Evolutionary conservation across 495 filamentous ascomycete species (phyloP).

Genomic region (Aspergillus campestris): DNA sequence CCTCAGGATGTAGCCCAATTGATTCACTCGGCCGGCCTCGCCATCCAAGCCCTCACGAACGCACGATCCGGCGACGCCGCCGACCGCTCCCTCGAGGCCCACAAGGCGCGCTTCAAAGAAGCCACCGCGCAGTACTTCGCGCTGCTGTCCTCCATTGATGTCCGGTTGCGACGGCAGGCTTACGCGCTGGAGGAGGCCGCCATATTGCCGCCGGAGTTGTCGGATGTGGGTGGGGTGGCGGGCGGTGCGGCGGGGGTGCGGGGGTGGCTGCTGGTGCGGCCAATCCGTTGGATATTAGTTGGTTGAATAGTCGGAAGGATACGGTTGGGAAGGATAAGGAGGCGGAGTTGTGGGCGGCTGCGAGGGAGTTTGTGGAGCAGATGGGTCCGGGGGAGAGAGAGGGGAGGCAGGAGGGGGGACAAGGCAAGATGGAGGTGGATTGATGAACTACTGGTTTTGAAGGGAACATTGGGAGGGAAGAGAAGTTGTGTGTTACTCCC

Average conservation of each 20-base stretch:
- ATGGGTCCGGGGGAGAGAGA: slow-evolving; percentile 4
- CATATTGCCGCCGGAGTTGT: slow-evolving; percentile 47
- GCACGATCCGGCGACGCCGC: slow-evolving; percentile 24
- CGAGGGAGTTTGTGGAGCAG: slow-evolving; percentile 41
- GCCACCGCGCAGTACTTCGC: slow-evolving; percentile 58
- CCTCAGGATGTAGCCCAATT: slow-evolving; percentile 49
- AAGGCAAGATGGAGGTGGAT: slow-evolving; percentile 32
- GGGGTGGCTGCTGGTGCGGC: slow-evolving; percentile 13
- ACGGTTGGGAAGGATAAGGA: slow-evolving; percentile 72
- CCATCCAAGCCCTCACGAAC: slow-evolving; percentile 61
- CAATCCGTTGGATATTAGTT: slow-evolving; percentile 63
- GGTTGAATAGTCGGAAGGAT: slow-evolving; percentile 74
- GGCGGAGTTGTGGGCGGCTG: slow-evolving; percentile 64
- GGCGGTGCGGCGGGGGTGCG: slow-evolving; percentile 19
- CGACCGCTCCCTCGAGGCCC: slow-evolving; percentile 39
- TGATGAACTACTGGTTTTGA: slow-evolving; percentile 7
- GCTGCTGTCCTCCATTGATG: slow-evolving; percentile 61
- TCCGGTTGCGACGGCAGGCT: slow-evolving; percentile 66
- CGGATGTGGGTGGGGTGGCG: slow-evolving; percentile 11
- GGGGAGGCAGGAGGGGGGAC: slow-evolving; percentile 6
- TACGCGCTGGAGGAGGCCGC: slow-evolving; percentile 70
- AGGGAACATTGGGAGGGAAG: no score
- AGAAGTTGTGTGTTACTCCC: not conserved
- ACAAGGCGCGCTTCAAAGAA: slow-evolving; percentile 51
- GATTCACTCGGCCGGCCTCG: slow-evolving; percentile 58